Conservation (phyloP, 805 yeast species). For the Debaryomyces castellii region DNA sequence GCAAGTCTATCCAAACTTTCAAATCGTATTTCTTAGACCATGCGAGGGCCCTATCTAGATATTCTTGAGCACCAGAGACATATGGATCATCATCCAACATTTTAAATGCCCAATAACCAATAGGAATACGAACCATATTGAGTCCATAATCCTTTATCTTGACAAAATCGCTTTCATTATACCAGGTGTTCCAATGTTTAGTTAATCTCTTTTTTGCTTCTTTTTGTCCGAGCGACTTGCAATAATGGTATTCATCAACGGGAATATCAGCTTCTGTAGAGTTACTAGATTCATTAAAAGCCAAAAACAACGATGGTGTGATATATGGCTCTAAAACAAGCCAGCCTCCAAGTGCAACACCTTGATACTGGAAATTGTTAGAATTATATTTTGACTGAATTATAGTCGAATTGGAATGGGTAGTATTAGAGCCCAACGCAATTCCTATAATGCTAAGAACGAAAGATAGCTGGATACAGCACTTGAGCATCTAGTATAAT, state of each 20-base stretch:
- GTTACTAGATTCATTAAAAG: constrained; percentile 27
- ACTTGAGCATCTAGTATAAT: not conserved
- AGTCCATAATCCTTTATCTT: constrained; percentile 54
- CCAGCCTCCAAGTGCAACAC: constrained; percentile 58
- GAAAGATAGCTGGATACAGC: not conserved
- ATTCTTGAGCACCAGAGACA: constrained; percentile 63
- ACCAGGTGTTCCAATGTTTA: constrained; percentile 58
- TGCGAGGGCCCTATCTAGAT: constrained; percentile 60
- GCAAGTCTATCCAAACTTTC: constrained; percentile 74
- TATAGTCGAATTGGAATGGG: not conserved
- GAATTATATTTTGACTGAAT: constrained; percentile 12
- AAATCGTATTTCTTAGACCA: constrained; percentile 66
- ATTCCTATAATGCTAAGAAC: not conserved
- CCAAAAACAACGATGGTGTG: constrained; percentile 59
- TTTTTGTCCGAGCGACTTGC: constrained; percentile 47
- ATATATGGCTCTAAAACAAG: constrained; percentile 68
- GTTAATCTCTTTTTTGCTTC: constrained; percentile 43
- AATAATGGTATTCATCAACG: constrained; percentile 60
- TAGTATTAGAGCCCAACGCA: not conserved
- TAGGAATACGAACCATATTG: constrained; percentile 71
- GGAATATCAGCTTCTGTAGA: constrained; percentile 36
- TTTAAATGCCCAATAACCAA: constrained; percentile 80
- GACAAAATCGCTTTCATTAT: constrained; percentile 56
- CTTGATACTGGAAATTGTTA: constrained; percentile 21
- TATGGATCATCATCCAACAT: constrained; percentile 54